Evolutionary conservation across 192 early-diverging fungal genomes (phyloP), one percentile per base, ranked within the genome.

Genomic region (Geranomyces michiganensis): DNA sequence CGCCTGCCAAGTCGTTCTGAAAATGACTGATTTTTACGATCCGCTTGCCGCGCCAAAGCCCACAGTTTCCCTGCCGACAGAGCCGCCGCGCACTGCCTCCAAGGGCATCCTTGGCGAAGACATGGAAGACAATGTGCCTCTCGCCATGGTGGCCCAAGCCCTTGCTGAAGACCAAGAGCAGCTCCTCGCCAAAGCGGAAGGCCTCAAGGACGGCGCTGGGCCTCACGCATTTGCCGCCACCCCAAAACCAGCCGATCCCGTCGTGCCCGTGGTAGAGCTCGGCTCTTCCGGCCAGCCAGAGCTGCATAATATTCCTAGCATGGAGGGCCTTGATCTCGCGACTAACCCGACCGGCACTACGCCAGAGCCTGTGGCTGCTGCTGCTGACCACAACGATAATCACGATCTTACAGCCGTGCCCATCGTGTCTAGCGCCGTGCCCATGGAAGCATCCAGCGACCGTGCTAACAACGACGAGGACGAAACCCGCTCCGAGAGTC

Each of bases 291-390:
- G 45, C 30, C 13, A n/a, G 24, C 14, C 49, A 24, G 17, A 19
- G 7, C 7, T 68, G 31, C 47, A 29, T 10, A 6, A 49, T 3
- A 71, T 71, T 21, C 70, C 70, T 6, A 71, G 70, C 41, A 71
- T 71, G 70, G 70, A 71, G 29, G 70, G 70, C 12, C 48, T 71
- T 15, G 48, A 48, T 5, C 27, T 33, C 26, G 65, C 27, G 10
- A 26, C 27, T 47, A 29, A 17, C 17, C 22, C 27, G 26, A 30
- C 27, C 6, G 30, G 17, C 6, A 32, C 27, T 19, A 14, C 58
- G 58, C 14, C 22, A 32, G 30, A 17, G 58, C 14, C 27, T 32
- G 58, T 2, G 1, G 6, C 4, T 15, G 3, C 19, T 26, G 15
- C 26, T n/a, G 15, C 19, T 15, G 6, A 53, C 26, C 51, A 53